Percentiles rank a stretch among this genome's conserved stretches.
phyloP scores from a whole-genome alignment of 768 basidiomycete species.

The Amyloporia xantha region DNA sequence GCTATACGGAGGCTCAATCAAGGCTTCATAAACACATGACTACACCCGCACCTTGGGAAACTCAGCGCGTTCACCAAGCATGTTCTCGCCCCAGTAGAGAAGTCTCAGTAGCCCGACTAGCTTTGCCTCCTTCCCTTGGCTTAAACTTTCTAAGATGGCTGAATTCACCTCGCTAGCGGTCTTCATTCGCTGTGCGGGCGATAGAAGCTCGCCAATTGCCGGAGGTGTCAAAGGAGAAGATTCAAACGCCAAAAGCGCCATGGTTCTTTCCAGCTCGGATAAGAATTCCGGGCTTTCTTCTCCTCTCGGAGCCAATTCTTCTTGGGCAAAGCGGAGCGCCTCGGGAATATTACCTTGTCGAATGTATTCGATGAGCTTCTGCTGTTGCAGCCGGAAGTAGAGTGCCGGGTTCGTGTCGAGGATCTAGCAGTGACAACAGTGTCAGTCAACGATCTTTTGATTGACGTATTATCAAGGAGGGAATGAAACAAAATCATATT shows the following conservation, averaged over 20 bases:
- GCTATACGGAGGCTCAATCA: slow-evolving; percentile 3
- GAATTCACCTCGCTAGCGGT: slow-evolving; percentile 96
- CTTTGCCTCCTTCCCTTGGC: slow-evolving; percentile 91
- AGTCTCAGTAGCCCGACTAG: slow-evolving; percentile 76
- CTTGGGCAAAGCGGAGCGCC: slow-evolving; percentile 87
- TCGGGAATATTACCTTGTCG: slow-evolving; percentile 72
- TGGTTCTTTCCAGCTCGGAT: slow-evolving; percentile 86
- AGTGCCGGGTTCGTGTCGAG: slow-evolving; percentile 91
- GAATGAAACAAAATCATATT: slow-evolving; percentile 61
- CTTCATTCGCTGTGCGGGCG: slow-evolving; percentile 82
- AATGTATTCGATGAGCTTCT: slow-evolving; percentile 92
- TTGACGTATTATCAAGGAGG: background rate
- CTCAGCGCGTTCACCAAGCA: slow-evolving; percentile 71
- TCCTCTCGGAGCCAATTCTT: slow-evolving; percentile 89
- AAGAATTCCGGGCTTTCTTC: slow-evolving; percentile 94
- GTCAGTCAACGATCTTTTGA: slow-evolving; percentile 10
- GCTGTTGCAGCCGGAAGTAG: slow-evolving; percentile 94
- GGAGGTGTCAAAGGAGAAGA: slow-evolving; percentile 51
- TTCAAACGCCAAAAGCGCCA: slow-evolving; percentile 87
- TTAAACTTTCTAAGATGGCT: slow-evolving; percentile 86
- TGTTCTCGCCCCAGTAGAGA: slow-evolving; percentile 81
- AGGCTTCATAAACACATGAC: background rate
- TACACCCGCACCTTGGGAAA: slow-evolving; percentile 60
- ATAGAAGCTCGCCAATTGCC: slow-evolving; percentile 72
- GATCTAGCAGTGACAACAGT: slow-evolving; percentile 51